Evolutionary conservation across 2,329 filamentous ascomycete species (phyloP).

Genomic region (Metarhizium humberi): DNA sequence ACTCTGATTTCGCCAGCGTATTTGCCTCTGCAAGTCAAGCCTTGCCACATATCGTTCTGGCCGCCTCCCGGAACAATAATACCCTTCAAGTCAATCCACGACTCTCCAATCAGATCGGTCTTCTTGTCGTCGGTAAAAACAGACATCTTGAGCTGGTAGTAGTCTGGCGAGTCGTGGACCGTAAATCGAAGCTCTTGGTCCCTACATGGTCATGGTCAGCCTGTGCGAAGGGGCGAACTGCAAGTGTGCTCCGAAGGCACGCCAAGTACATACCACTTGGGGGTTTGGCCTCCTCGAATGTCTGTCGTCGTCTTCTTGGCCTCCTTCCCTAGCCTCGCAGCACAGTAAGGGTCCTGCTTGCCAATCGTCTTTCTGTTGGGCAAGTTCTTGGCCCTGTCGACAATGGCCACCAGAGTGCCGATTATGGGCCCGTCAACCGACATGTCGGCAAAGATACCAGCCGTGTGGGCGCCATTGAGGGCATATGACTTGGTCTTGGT

Average conservation of each 20-base stretch:
- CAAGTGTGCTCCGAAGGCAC: not conserved
- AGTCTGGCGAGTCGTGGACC: conserved; percentile 93
- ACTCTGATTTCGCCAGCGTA: conserved; percentile 93
- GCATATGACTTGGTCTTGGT: conserved; percentile 44
- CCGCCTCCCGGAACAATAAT: conserved; percentile 81
- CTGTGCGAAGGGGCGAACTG: not conserved
- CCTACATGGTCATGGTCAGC: conserved; percentile 42
- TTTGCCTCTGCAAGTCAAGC: conserved; percentile 78
- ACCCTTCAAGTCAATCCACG: conserved; percentile 74
- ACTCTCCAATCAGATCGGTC: conserved; percentile 91
- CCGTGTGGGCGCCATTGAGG: conserved; percentile 64
- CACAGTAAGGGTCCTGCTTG: conserved; percentile 97
- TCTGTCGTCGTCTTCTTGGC: conserved; percentile 96
- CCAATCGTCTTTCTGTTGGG: conserved; percentile 96
- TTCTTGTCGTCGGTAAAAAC: conserved; percentile 98
- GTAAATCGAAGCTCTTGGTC: conserved; percentile 94
- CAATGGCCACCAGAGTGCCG: conserved; percentile 82
- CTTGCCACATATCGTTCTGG: conserved; percentile 91
- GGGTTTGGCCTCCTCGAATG: conserved; percentile 88
- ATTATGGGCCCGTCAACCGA: conserved; percentile 87
- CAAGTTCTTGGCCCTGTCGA: conserved; percentile 93
- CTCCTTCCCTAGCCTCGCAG: conserved; percentile 86
- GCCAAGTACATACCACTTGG: conserved; percentile 63
- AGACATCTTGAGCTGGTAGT: conserved; percentile 89
- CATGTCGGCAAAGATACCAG: conserved; percentile 92